Base-by-base conservation (phyloP, 768 basidiomycete genomes). In the Mycena belliarum region DNA sequence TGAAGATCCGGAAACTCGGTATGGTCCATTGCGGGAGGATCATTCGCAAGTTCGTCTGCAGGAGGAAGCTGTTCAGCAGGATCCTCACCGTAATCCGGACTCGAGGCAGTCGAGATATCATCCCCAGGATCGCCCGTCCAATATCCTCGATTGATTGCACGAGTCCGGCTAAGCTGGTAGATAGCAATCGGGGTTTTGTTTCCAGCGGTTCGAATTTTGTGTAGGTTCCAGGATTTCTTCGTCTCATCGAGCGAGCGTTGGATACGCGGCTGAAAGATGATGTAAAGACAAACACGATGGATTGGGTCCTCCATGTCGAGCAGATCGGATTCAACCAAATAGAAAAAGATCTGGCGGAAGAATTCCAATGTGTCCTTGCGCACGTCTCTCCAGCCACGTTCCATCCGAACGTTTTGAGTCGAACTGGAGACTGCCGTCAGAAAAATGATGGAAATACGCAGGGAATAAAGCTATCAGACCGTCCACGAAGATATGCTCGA, bases 191-290 rank as follows among this genome's bases (percentile, higher is more conserved):
- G 48, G 7, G 35, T 24, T 25, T 49, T 49, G 12, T 49, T 49
- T 4, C 20, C 20, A 1, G 46, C 46, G 11, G 46, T 48, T 3
- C 46, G 46, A 2, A 72, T 28, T 16, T 57, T 49, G 60, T 72
- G 70, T 16, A 55, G 41, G 45, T 72, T 71, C 71, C 68, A 71
- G 0, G 68, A 68, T 2, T 49, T 14, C 3, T 8, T 18, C 4
- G 70, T 65, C 20, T 63, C 56, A 35, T 70, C 59, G 10, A 72
- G 65, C 9, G 64, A 68, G 10, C 38, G 50, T 52, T 72, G 71
- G 16, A 72, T 69, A 10, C 67, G 60, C 12, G 66, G 63, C 18
- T 70, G 71, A 55, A 57, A 72, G 1, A 72, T 68, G 2, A 72
- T 40, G 42, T 53, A 70, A 2, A 71, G 59, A 21, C 52, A 62